phyloP scores from a whole-genome alignment of 1,139 yeast species.

The Saccharomyces hybrid region DNA sequence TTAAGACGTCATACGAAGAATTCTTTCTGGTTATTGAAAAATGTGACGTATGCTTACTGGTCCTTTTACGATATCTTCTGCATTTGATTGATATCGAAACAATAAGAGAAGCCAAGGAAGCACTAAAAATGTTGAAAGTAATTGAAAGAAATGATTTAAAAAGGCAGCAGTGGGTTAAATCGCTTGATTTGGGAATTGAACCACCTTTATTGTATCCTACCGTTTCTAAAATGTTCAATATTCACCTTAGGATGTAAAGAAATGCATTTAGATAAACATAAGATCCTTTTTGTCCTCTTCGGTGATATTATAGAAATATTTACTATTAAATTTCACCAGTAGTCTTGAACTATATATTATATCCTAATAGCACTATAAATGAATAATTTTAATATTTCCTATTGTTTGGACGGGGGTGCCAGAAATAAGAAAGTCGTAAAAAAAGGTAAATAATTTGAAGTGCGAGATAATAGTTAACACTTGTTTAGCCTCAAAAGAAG shows the following conservation, averaged over 20 bases:
- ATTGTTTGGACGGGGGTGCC: neutral
- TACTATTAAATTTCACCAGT: too few relatives aligned
- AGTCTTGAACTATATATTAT: too few relatives aligned
- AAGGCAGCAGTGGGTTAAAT: neutral
- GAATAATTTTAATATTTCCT: neutral
- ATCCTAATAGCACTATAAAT: neutral
- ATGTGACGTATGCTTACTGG: conserved; percentile 16
- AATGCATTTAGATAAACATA: too few relatives aligned
- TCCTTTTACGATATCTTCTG: conserved; percentile 6
- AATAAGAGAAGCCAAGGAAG: neutral
- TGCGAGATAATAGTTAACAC: neutral
- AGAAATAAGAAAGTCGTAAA: neutral
- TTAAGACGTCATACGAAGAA: neutral
- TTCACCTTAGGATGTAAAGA: neutral
- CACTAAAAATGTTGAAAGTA: neutral
- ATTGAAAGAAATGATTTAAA: neutral
- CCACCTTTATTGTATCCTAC: neutral
- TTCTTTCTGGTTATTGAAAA: conserved; percentile 8
- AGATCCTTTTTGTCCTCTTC: neutral
- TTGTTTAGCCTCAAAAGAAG: too few relatives aligned
- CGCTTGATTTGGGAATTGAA: neutral
- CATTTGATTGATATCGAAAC: neutral
- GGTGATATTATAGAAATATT: too few relatives aligned
- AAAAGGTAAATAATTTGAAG: neutral
- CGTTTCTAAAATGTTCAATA: neutral